Percentiles rank a stretch among this genome's conserved stretches.
Conservation (phyloP, 2,329 filamentous ascomycete genomes). For the Botrytis byssoidea region DNA sequence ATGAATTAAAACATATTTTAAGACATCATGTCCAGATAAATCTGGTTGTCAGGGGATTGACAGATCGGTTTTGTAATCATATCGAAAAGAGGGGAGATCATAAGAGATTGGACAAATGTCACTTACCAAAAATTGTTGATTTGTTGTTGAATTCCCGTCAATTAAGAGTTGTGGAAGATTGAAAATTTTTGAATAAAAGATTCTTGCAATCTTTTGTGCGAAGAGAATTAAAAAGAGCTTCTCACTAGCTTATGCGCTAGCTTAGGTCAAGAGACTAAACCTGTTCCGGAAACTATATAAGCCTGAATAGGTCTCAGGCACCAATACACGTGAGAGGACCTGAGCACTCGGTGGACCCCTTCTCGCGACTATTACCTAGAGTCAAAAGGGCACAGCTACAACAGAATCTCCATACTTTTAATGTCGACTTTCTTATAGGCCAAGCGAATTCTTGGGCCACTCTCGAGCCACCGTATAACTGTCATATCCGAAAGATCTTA, state of each 20-base stretch:
- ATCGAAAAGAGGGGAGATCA: constrained; percentile 32
- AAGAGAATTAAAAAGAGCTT: background rate
- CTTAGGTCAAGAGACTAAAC: background rate
- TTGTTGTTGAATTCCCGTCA: background rate
- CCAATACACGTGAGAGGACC: background rate
- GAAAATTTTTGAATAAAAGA: background rate
- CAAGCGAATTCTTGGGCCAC: background rate
- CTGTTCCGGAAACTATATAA: background rate
- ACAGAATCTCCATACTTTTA: too few species aligned
- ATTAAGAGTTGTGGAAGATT: background rate
- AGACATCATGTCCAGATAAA: constrained; percentile 45
- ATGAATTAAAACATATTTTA: constrained; percentile 53
- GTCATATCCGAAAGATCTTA: background rate
- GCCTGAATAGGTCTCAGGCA: background rate
- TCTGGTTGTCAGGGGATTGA: constrained; percentile 74
- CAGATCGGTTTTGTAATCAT: constrained; percentile 74
- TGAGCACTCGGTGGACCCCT: background rate
- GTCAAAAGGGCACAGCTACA: background rate
- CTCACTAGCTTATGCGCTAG: constrained; percentile 7
- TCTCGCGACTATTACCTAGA: background rate
- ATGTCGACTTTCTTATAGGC: background rate
- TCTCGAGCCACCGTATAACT: background rate
- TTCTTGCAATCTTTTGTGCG: background rate
- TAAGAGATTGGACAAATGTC: background rate
- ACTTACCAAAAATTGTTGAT: constrained; percentile 15